A percentile compares a stretch with the other conserved stretches of the same genome.
phyloP scores from a whole-genome alignment of 345 rosid species.

The Eucalyptus guilfoylei region DNA sequence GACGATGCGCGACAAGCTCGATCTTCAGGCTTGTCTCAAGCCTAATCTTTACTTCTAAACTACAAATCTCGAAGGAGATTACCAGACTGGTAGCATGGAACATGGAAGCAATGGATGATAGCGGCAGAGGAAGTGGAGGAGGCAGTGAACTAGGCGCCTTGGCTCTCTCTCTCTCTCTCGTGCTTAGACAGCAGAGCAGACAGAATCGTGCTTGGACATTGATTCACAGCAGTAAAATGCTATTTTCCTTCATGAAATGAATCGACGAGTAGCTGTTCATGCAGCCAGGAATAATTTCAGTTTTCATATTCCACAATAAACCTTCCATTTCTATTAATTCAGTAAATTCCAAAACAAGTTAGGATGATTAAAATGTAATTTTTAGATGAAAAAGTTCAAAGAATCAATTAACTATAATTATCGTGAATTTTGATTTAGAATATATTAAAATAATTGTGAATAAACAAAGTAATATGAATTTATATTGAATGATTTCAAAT shows the following conservation, averaged over 20 bases:
- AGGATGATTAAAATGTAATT: not conserved
- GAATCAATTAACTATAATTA: not conserved
- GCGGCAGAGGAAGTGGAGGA: not conserved
- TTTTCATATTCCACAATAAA: not conserved
- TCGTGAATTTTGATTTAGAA: not conserved
- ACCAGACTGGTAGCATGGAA: not conserved
- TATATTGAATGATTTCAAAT: too few relatives aligned
- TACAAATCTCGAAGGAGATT: fast-evolving
- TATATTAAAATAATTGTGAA: not conserved
- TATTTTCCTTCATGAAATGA: not conserved
- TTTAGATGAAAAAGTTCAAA: not conserved
- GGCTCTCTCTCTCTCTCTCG: not conserved
- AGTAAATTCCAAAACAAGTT: not conserved
- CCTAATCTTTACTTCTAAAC: not conserved
- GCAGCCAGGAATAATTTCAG: too few relatives aligned
- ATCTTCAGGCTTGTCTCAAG: not conserved
- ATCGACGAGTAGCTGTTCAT: not conserved
- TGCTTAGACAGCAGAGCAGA: not conserved
- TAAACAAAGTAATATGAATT: not conserved
- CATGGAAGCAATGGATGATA: not conserved
- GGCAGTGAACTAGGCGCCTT: not conserved
- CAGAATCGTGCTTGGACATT: not conserved
- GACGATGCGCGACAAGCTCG: not conserved
- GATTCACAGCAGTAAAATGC: not conserved
- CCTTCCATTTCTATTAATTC: not conserved